Percentiles rank a stretch among this genome's conserved stretches.
Evolutionary conservation across 2,329 filamentous ascomycete species (phyloP).

Genomic region (Emergomyces orientalis): DNA sequence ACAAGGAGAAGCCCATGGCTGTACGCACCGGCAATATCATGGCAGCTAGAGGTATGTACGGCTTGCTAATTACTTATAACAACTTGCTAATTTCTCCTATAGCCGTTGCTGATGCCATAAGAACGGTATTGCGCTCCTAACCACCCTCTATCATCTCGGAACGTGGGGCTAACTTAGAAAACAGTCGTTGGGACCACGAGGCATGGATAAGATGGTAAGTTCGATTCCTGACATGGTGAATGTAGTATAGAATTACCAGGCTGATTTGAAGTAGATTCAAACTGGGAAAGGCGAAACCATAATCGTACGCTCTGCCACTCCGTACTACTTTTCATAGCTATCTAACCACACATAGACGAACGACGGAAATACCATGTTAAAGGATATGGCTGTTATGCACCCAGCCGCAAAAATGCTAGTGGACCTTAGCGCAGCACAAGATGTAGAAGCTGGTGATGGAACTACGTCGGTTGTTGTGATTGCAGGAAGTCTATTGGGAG

Average conservation of each 20-base stretch:
- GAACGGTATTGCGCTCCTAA: slow-evolving; percentile 52
- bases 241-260: background rate
- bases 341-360: slow-evolving; percentile 55
- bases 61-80: background rate
- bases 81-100: slow-evolving; percentile 23
- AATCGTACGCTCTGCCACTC: slow-evolving; percentile 47
- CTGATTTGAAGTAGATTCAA: slow-evolving; percentile 55
- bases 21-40: slow-evolving; percentile 95
- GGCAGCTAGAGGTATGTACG: slow-evolving; percentile 71
- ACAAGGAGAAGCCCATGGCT: slow-evolving; percentile 97
- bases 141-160: slow-evolving; percentile 12
- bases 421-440: slow-evolving; percentile 90
- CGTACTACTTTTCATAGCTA: slow-evolving; percentile 3
- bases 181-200: slow-evolving; percentile 79
- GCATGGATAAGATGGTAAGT: slow-evolving; percentile 90
- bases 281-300: slow-evolving; percentile 93
- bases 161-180: slow-evolving; percentile 33
- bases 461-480: slow-evolving; percentile 98
- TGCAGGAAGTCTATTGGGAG: slow-evolving; percentile 85
- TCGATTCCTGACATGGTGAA: slow-evolving; percentile 1
- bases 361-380: slow-evolving; percentile 98
- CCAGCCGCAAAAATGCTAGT: slow-evolving; percentile 99
- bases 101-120: slow-evolving; percentile 96
- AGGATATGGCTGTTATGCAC: slow-evolving; percentile 98
- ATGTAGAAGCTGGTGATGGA: slow-evolving; percentile 96